Conservation (phyloP, 495 filamentous ascomycete genomes). For the Aspergillus nanangensis region DNA sequence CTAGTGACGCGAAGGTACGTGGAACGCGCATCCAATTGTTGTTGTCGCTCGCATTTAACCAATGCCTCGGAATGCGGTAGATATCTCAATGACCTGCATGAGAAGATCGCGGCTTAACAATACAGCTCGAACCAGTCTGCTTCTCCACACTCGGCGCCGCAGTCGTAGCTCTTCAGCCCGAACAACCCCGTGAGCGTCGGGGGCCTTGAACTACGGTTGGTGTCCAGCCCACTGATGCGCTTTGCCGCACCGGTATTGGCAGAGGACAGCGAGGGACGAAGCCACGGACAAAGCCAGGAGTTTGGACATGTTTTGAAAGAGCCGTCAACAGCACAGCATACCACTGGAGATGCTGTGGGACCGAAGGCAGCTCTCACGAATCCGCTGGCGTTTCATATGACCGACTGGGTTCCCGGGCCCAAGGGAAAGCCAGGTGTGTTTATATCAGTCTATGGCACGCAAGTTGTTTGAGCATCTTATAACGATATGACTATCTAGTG, state of each 20-base stretch:
- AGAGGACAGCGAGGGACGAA: no score
- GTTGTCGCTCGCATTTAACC: no score
- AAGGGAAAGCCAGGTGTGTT: neutral
- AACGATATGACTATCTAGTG: neutral
- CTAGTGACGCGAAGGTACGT: neutral
- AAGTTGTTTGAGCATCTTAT: neutral
- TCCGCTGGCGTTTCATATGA: slow-evolving; percentile 2
- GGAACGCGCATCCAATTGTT: neutral
- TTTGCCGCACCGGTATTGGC: no score
- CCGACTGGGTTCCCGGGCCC: neutral
- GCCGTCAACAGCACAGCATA: neutral
- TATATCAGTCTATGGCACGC: neutral
- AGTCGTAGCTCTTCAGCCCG: neutral
- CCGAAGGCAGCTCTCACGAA: neutral
- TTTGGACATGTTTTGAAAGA: neutral
- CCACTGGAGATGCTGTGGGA: neutral
- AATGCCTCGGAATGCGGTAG: no score
- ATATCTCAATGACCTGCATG: slow-evolving; percentile 2
- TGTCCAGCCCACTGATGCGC: no score
- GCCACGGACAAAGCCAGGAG: no score
- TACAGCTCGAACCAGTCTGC: neutral
- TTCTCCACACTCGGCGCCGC: neutral
- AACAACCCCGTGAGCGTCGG: no score
- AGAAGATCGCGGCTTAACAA: neutral
- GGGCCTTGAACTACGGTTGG: no score